Conservation (phyloP, 1,284 basidiomycete genomes). For the Wolfiporia cocos region DNA sequence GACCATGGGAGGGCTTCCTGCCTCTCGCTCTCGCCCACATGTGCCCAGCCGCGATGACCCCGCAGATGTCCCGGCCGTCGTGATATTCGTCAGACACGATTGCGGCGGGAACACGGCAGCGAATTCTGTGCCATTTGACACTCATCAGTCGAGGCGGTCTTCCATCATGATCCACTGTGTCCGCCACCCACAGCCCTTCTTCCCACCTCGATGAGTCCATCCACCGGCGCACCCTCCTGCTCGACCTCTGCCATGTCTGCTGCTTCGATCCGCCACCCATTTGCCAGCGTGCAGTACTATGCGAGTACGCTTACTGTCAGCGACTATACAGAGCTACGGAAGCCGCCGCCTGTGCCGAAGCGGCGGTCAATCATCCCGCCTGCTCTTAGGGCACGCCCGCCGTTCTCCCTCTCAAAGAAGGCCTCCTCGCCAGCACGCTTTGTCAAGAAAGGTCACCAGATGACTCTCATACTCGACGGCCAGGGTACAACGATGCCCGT, state of each 20-base stretch:
- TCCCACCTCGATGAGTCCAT: too few species aligned
- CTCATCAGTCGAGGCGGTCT: too few species aligned
- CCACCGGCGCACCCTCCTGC: too few species aligned
- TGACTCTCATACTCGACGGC: slow-evolving; percentile 22
- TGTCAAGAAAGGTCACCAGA: slow-evolving; percentile 22
- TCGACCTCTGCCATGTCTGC: neutral
- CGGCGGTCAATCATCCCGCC: neutral
- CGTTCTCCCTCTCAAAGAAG: neutral
- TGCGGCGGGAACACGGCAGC: too few species aligned
- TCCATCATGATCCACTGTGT: too few species aligned
- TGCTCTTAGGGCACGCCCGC: neutral
- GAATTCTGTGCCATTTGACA: too few species aligned
- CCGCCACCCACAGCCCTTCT: too few species aligned
- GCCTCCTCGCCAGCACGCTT: neutral
- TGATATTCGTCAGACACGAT: too few species aligned
- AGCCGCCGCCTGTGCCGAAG: neutral
- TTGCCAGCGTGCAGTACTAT: slow-evolving; percentile 11
- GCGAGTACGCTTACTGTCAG: slow-evolving; percentile 6
- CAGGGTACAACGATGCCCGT: slow-evolving; percentile 16
- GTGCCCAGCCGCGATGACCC: too few species aligned
- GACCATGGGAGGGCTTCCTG: too few species aligned
- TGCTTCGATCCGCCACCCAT: slow-evolving; percentile 15
- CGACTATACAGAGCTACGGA: slow-evolving; percentile 1
- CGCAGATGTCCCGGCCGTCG: too few species aligned
- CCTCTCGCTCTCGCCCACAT: too few species aligned